Evolutionary conservation across 345 rosid genomes (phyloP).

Genomic region (Gossypium turneri): DNA sequence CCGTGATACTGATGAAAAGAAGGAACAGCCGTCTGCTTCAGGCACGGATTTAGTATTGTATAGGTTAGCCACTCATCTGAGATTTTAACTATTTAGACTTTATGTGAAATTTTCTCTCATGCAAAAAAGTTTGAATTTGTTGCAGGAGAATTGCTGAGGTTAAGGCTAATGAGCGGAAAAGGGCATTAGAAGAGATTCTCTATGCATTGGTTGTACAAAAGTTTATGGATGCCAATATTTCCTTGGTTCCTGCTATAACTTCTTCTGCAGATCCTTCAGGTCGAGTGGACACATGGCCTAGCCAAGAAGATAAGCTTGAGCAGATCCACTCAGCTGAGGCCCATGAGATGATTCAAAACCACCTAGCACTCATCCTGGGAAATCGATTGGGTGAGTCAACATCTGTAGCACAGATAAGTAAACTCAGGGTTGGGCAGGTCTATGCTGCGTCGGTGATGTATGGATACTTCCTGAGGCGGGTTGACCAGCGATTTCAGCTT

Average conservation of each 20-base stretch:
- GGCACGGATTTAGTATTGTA: slow-evolving; percentile 1
- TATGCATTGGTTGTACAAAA: slow-evolving; percentile 88
- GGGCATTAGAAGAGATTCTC: slow-evolving; percentile 79
- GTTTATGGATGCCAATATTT: slow-evolving; percentile 86
- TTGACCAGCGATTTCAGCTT: slow-evolving; percentile 1
- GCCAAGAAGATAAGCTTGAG: slow-evolving; percentile 8
- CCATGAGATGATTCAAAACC: slow-evolving; percentile 6
- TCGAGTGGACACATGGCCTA: slow-evolving; percentile 7
- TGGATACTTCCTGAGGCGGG: neutral
- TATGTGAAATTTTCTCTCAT: neutral
- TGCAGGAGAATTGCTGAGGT: slow-evolving; percentile 22
- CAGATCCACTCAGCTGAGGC: slow-evolving; percentile 4
- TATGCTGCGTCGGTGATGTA: slow-evolving; percentile 4
- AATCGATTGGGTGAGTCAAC: slow-evolving; percentile 4
- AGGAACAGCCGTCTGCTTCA: neutral
- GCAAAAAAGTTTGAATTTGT: neutral
- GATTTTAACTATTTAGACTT: neutral
- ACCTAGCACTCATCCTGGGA: neutral
- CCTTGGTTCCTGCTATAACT: slow-evolving; percentile 59
- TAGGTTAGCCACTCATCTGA: neutral
- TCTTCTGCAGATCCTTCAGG: slow-evolving; percentile 27
- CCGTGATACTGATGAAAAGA: slow-evolving; percentile 1
- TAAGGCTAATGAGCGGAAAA: slow-evolving; percentile 81
- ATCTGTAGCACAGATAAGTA: slow-evolving; percentile 5
- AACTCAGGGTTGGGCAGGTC: slow-evolving; percentile 4